Conservation (phyloP, 1,284 basidiomycete genomes). For the Wallemia mellicola region DNA sequence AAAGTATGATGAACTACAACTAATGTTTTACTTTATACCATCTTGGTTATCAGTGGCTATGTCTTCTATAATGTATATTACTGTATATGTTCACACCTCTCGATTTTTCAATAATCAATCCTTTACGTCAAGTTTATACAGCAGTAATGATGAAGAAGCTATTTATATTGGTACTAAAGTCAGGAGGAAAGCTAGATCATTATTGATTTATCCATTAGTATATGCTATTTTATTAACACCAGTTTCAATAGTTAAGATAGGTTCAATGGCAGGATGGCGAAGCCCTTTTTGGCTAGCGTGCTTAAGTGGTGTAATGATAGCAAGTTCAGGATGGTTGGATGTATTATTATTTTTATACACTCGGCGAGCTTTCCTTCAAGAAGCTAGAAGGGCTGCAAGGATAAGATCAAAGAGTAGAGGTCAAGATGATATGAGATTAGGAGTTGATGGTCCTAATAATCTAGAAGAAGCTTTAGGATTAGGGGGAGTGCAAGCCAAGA, state of each 20-base stretch:
- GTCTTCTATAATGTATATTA: neutral
- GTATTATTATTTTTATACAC: conserved; percentile 1
- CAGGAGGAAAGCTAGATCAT: neutral
- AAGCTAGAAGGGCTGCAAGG: neutral
- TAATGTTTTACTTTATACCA: neutral
- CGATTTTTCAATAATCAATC: neutral
- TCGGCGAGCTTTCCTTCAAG: neutral
- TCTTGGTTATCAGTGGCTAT: neutral
- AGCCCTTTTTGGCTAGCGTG: neutral
- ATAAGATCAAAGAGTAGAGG: neutral
- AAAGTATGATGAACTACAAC: neutral
- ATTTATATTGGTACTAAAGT: neutral
- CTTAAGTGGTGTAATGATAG: neutral
- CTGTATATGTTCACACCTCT: neutral
- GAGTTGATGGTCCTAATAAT: neutral
- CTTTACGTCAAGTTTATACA: neutral
- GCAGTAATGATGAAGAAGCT: neutral
- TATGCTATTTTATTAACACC: neutral
- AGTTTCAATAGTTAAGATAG: neutral
- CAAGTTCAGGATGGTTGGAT: neutral
- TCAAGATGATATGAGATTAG: no score
- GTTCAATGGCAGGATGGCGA: neutral
- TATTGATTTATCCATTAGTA: neutral
- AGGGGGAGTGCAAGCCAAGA: neutral
- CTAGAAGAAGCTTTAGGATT: neutral